phyloP scores from a whole-genome alignment of 2,329 filamentous ascomycete genomes.

The Curvularia eragrostidis region DNA sequence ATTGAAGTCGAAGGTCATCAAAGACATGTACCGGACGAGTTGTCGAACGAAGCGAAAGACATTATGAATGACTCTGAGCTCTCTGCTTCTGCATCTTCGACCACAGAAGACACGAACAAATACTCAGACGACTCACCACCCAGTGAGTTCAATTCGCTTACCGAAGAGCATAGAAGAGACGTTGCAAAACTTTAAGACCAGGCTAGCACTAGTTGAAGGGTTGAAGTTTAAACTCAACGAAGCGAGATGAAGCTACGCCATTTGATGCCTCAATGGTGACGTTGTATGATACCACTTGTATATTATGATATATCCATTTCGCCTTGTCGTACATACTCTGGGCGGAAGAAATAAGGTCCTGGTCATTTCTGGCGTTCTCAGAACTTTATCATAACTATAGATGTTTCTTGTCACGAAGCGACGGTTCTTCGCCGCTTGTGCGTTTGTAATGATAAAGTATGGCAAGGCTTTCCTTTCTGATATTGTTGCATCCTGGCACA shows the following conservation, averaged over 20 bases:
- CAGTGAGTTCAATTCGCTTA: slow-evolving; percentile 5
- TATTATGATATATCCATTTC: neutral
- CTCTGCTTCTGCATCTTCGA: slow-evolving; percentile 10
- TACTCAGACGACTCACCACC: slow-evolving; percentile 25
- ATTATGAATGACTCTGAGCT: slow-evolving; percentile 25
- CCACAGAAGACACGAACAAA: slow-evolving; percentile 22
- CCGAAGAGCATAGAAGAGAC: slow-evolving; percentile 2
- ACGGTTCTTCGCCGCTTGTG: neutral
- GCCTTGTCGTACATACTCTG: neutral
- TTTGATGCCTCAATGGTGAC: neutral
- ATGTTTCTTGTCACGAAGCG: slow-evolving; percentile 8
- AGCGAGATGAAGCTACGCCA: slow-evolving; percentile 3
- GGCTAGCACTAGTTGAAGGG: slow-evolving; percentile 5
- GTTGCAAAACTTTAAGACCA: slow-evolving; percentile 4
- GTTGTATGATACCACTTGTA: slow-evolving; percentile 4
- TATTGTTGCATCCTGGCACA: neutral
- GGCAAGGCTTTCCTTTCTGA: neutral
- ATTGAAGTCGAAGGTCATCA: slow-evolving; percentile 6
- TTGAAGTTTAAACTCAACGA: neutral
- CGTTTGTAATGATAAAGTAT: neutral
- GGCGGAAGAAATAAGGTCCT: neutral
- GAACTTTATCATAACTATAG: slow-evolving; percentile 8
- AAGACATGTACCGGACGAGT: slow-evolving; percentile 11
- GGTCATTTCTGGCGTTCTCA: slow-evolving; percentile 16
- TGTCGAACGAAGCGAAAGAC: slow-evolving; percentile 22